Conservation (phyloP, 805 yeast species). For the Candida qinlingensis region DNA sequence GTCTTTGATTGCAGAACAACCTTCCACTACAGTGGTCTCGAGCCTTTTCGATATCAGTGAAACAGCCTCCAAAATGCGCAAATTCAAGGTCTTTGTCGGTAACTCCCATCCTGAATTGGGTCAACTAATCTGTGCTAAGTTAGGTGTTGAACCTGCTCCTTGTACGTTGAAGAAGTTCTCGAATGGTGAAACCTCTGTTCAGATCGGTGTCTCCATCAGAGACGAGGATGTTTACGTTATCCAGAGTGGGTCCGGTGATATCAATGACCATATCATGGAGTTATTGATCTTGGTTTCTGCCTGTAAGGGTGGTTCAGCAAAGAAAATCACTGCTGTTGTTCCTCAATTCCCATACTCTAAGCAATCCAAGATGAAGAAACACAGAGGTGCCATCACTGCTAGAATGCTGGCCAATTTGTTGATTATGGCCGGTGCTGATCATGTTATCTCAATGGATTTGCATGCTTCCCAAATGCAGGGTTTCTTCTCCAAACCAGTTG, state of each 20-base stretch:
- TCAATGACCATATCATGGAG: conserved; percentile 96
- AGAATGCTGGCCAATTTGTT: conserved; percentile 93
- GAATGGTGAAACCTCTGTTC: conserved; percentile 96
- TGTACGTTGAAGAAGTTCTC: conserved; percentile 88
- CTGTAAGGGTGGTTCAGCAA: conserved; percentile 97
- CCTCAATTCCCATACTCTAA: conserved; percentile 98
- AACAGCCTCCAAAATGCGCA: conserved; percentile 58
- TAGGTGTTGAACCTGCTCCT: conserved; percentile 93
- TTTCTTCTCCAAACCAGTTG: conserved; percentile 94
- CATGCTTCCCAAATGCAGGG: conserved; percentile 99
- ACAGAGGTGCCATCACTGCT: conserved; percentile 97
- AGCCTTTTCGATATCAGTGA: background rate
- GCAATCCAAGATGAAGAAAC: conserved; percentile 97
- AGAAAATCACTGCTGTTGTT: conserved; percentile 89
- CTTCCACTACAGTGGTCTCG: conserved; percentile 2
- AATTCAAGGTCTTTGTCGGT: conserved; percentile 95
- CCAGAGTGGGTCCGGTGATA: conserved; percentile 82
- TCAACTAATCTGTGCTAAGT: conserved; percentile 76
- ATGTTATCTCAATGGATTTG: conserved; percentile 94
- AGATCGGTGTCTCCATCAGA: conserved; percentile 89
- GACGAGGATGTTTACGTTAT: conserved; percentile 95
- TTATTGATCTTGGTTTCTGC: conserved; percentile 88
- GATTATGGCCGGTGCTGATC: conserved; percentile 99
- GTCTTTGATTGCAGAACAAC: background rate
- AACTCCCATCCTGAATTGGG: conserved; percentile 96